phyloP scores from a whole-genome alignment of 1,284 basidiomycete genomes.

The Paramarasmius palmivorus region DNA sequence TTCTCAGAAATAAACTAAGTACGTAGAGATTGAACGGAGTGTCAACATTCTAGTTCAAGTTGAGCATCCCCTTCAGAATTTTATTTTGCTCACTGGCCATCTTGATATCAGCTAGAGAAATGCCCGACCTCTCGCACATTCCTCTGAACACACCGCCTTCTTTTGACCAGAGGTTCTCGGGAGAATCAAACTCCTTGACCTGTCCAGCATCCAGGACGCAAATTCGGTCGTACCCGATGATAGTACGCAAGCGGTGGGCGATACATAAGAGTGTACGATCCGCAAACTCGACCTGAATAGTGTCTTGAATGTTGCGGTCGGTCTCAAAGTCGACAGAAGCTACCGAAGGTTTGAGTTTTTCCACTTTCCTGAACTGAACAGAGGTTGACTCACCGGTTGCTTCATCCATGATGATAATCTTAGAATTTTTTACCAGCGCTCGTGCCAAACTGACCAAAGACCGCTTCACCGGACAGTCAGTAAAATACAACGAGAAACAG shows the following conservation, averaged over 20 bases:
- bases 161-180: slow-evolving; percentile 4
- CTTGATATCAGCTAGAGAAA: slow-evolving; percentile 1
- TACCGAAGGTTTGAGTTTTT: background rate
- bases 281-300: slow-evolving; percentile 68
- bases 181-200: slow-evolving; percentile 8
- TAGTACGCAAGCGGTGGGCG: slow-evolving; percentile 61
- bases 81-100: slow-evolving; percentile 4
- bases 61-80: background rate
- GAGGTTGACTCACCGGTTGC: slow-evolving; percentile 10
- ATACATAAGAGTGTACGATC: slow-evolving; percentile 70
- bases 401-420: slow-evolving; percentile 16
- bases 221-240: slow-evolving; percentile 60
- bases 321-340: slow-evolving; percentile 71
- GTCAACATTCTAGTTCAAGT: too few species aligned
- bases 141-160: slow-evolving; percentile 4
- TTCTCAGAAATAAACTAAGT: too few species aligned
- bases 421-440: slow-evolving; percentile 16
- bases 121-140: slow-evolving; percentile 9
- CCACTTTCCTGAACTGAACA: background rate
- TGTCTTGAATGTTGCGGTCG: slow-evolving; percentile 70
- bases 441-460: slow-evolving; percentile 11
- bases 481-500: background rate
- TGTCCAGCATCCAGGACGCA: slow-evolving; percentile 62
- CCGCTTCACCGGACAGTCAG: background rate
- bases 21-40: too few species aligned